A percentile compares a stretch with the other conserved stretches of the same genome.
phyloP scores from a whole-genome alignment of 1,284 basidiomycete genomes.

The Lignosus rhinocerotis region DNA sequence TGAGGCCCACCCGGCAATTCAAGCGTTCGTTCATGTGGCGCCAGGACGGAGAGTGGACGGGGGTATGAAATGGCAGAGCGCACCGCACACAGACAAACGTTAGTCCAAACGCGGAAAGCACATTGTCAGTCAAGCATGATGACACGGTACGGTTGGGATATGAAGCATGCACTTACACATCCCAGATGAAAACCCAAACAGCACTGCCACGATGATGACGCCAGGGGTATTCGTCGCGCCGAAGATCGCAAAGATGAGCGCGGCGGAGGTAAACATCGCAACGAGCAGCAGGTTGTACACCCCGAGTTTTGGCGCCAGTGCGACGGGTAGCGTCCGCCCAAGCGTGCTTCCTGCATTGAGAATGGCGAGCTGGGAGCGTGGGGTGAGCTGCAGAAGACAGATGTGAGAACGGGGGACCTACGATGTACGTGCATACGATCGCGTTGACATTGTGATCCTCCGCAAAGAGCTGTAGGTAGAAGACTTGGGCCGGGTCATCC shows the following conservation, averaged over 20 bases:
- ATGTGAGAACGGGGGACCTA: constrained; percentile 28
- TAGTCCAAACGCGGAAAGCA: neutral
- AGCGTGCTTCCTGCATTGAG: constrained; percentile 50
- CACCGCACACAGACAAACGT: neutral
- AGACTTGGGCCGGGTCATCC: constrained; percentile 38
- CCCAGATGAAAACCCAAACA: constrained; percentile 53
- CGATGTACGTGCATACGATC: constrained; percentile 49
- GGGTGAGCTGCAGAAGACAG: neutral
- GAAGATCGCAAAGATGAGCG: constrained; percentile 45
- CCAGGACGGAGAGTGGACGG: neutral
- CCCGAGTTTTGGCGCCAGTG: constrained; percentile 49
- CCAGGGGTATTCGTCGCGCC: constrained; percentile 39
- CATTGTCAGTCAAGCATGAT: neutral
- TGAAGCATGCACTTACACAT: constrained; percentile 39
- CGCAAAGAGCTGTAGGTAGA: constrained; percentile 57
- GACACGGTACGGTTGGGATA: neutral
- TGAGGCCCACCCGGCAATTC: neutral
- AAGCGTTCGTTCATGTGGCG: neutral
- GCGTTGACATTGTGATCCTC: constrained; percentile 41
- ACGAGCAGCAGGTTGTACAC: constrained; percentile 35
- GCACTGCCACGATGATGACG: constrained; percentile 41
- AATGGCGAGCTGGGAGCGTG: constrained; percentile 33
- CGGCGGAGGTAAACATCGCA: constrained; percentile 41
- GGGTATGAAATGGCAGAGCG: no score
- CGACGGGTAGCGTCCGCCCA: constrained; percentile 49